Evolutionary conservation across 495 filamentous ascomycete species (phyloP), one percentile per base, ranked within the genome.

Genomic region (Neurospora sp.): DNA sequence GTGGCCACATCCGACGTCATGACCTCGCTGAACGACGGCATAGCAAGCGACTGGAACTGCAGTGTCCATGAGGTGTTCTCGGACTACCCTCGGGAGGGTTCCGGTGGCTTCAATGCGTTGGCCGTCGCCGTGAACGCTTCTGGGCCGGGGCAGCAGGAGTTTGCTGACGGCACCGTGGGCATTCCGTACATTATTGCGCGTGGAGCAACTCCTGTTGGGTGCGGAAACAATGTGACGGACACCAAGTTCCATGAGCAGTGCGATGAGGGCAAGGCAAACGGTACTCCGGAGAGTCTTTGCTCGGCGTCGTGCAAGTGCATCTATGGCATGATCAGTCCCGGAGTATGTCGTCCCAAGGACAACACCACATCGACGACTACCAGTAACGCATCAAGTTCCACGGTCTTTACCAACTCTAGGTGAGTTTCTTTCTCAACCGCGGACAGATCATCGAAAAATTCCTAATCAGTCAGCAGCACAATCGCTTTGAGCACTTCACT

Each of bases 171-270:
- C 2, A 81, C 81, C 14, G 71, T 71, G 16, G 85, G 85, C 35
- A 79, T 86, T 37, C 84, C 85, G 53, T 87, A 87, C 73, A 87
- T 87, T 69, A 80, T 86, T 68, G 81, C 83, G 48, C 83, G 85
- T 22, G 84, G 85, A 37, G 85, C 82, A 20, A 85, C 83, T 22
- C 83, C 84, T 3, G 70, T 81, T 12, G 83, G 82, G 12, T 87
- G 85, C 70, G 85, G 85, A 38, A 80, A 87, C 69, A 84, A 83
- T 41, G 75, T 77, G n/a, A 83, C 80, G 65, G 77, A 86, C 6
- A 35, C 78, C 4, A 71, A 77, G 10, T 77, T 79, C 68, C 73
- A 77, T 20, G 85, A 87, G 73, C 82, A 87, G 61, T 86, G 85
- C 40, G 85, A 87, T 59, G 80, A 86, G 73, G 81, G 82, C 8